Evolutionary conservation across 352 stramenopile species (phyloP).

Genomic region (Phytophthora fragariaefolia): DNA sequence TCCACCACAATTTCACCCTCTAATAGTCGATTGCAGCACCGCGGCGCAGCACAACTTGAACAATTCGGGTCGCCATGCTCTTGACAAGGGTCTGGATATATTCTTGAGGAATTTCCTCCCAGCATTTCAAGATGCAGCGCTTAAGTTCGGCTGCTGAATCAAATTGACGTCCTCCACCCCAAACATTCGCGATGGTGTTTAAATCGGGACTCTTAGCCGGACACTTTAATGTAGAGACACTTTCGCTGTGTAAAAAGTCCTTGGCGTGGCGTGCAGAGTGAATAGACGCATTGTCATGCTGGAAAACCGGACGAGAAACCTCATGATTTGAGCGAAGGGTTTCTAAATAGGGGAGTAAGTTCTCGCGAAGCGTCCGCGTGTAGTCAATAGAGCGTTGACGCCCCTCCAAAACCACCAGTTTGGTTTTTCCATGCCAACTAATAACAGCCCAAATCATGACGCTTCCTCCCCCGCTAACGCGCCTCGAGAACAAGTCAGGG

Average conservation of each 20-base stretch:
- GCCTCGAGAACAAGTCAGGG: constrained; percentile 5
- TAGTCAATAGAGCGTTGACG: constrained; percentile 6
- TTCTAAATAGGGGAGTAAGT: not conserved
- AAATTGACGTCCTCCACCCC: not conserved
- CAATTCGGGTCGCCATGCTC: not conserved
- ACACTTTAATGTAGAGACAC: not conserved
- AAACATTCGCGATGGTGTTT: not conserved
- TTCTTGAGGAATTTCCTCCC: not conserved
- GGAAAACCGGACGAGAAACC: not conserved
- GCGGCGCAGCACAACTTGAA: not conserved
- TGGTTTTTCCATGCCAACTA: not conserved
- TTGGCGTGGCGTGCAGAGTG: not conserved
- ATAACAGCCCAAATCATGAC: constrained; percentile 1
- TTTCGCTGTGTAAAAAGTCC: not conserved
- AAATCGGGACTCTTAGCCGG: not conserved
- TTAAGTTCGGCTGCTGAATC: not conserved
- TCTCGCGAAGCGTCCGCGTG: not conserved
- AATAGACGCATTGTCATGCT: not conserved
- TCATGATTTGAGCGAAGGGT: not conserved
- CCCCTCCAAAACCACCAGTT: not conserved
- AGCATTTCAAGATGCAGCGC: not conserved
- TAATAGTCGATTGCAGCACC: not conserved
- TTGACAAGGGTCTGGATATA: not conserved
- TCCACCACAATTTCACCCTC: not conserved
- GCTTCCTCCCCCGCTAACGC: constrained; percentile 11